A percentile compares a stretch with the other conserved stretches of the same genome.
phyloP scores from a whole-genome alignment of 139 green algal genomes.

The Tetradesmus lagerheimii region DNA sequence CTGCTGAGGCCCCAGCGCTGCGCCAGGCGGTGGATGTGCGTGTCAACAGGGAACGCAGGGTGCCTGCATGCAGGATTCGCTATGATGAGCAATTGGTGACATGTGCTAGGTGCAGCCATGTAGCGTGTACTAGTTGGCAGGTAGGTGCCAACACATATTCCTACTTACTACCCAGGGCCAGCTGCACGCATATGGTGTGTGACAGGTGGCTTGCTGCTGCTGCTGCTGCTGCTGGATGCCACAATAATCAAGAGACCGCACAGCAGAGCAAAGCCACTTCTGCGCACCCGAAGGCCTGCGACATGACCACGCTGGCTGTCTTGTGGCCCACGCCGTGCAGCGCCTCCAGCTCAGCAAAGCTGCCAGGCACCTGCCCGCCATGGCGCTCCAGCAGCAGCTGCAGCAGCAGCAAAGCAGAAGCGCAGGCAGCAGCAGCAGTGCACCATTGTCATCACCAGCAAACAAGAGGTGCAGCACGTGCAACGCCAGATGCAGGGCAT shows the following conservation, averaged over 20 bases:
- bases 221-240: not conserved
- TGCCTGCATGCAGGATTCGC: constrained; percentile 44
- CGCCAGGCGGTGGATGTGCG: constrained; percentile 85
- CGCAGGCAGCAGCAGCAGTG: not conserved
- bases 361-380: constrained; percentile 75
- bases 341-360: constrained; percentile 83
- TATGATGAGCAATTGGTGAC: not conserved
- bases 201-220: not conserved
- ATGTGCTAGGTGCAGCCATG: not conserved
- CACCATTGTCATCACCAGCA: not conserved
- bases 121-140: not conserved
- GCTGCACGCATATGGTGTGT: not conserved
- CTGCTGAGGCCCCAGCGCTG: constrained; percentile 61
- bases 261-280: no score
- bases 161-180: no score
- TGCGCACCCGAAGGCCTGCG: constrained; percentile 67
- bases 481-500: no score
- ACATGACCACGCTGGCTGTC: constrained; percentile 84
- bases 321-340: constrained; percentile 80
- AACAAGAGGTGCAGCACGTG: not conserved
- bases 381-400: constrained; percentile 80
- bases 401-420: not conserved
- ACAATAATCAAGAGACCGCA: no score
- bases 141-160: no score
- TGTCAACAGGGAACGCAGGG: constrained; percentile 91